A percentile compares a stretch with the other conserved stretches of the same genome.
Conservation (phyloP, 768 basidiomycete species). For the Trametes cingulata region DNA sequence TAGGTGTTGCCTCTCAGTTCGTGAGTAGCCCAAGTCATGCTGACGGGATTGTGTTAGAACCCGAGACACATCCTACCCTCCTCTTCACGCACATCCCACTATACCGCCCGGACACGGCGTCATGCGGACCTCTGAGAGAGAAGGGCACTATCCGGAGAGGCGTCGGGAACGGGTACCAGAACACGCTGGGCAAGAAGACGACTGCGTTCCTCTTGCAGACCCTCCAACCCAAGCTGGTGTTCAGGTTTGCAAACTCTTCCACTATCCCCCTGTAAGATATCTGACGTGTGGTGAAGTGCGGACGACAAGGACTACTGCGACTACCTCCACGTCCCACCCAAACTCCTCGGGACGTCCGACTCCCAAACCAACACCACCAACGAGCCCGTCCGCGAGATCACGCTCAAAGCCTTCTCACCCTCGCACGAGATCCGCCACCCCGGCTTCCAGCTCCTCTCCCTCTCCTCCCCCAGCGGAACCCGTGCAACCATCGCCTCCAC, state of each 20-base stretch:
- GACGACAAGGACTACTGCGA: constrained; percentile 95
- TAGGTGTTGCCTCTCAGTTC: constrained; percentile 32
- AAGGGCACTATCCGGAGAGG: constrained; percentile 69
- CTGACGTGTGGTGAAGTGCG: constrained; percentile 48
- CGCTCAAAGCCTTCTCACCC: constrained; percentile 85
- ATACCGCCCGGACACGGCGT: constrained; percentile 67
- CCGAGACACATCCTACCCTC: constrained; percentile 42
- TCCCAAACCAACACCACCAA: constrained; percentile 19
- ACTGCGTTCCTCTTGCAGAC: constrained; percentile 68
- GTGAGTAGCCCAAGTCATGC: not conserved
- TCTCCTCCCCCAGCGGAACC: constrained; percentile 37
- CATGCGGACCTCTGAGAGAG: constrained; percentile 80
- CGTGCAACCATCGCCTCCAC: constrained; percentile 55
- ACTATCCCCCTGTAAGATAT: not conserved
- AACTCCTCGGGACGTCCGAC: constrained; percentile 22
- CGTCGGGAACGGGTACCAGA: constrained; percentile 81
- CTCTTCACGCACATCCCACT: constrained; percentile 88
- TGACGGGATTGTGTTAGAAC: constrained; percentile 9
- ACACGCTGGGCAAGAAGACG: constrained; percentile 78
- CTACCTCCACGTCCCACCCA: constrained; percentile 50
- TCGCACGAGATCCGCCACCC: constrained; percentile 70
- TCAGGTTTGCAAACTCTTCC: constrained; percentile 51
- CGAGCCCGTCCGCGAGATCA: constrained; percentile 65
- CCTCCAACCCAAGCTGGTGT: constrained; percentile 67
- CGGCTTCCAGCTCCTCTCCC: constrained; percentile 84